A percentile compares a stretch with the other conserved stretches of the same genome.
Evolutionary conservation across 2,329 filamentous ascomycete genomes (phyloP).

Genomic region (Curvularia sp.): DNA sequence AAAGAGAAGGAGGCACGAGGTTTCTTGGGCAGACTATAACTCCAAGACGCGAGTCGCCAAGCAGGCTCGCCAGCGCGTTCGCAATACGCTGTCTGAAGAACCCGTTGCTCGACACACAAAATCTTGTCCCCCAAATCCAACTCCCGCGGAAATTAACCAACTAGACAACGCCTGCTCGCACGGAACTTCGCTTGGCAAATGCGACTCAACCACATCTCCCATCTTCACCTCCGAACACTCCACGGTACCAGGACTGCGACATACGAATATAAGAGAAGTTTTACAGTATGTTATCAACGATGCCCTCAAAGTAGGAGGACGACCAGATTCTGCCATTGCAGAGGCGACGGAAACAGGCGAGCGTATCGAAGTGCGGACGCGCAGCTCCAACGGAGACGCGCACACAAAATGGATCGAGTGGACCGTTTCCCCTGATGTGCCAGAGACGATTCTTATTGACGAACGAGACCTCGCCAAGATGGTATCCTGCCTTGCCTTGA

Average conservation of each 20-base stretch:
- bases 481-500: constrained; percentile 68
- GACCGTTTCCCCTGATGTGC: constrained; percentile 59
- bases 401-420: constrained; percentile 59
- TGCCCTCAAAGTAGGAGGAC: constrained; percentile 59
- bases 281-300: constrained; percentile 61
- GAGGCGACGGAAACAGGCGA: constrained; percentile 57
- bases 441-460: constrained; percentile 64
- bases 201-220: constrained; percentile 39
- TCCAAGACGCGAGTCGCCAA: constrained; percentile 35
- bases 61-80: constrained; percentile 35
- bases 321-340: constrained; percentile 60
- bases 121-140: constrained; percentile 24
- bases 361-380: constrained; percentile 56
- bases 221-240: constrained; percentile 50
- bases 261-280: constrained; percentile 57
- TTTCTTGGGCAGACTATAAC: constrained; percentile 34
- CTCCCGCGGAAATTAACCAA: constrained; percentile 22
- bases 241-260: constrained; percentile 56
- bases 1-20: constrained; percentile 54
- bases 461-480: constrained; percentile 69
- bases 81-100: constrained; percentile 43
- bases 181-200: constrained; percentile 27
- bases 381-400: constrained; percentile 53
- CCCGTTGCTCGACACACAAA: constrained; percentile 27
- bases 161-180: constrained; percentile 35